Percentiles rank a stretch among this genome's conserved stretches.
These are phyloP conservation scores for Microsporum canis DNA, from an alignment of 2,329 filamentous ascomycete genomes.

Conservation along the genomic window DNA sequence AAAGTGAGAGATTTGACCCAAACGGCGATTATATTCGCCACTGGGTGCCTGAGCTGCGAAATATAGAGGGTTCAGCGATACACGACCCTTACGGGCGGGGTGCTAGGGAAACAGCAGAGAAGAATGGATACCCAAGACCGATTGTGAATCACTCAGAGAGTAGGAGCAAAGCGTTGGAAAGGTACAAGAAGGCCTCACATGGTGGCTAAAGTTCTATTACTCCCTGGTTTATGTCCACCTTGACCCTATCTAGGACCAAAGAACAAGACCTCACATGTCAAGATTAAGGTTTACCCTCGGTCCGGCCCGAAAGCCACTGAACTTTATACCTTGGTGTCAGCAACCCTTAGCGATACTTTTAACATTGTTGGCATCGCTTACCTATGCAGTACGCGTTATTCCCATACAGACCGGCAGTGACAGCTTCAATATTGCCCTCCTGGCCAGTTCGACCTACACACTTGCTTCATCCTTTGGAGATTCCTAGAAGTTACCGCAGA, in stretches of 20 bases:
- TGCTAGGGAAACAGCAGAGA: constrained; percentile 47
- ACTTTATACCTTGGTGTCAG: background rate
- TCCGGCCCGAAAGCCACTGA: background rate
- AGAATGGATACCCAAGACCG: constrained; percentile 59
- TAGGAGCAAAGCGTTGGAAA: constrained; percentile 54
- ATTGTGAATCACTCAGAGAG: constrained; percentile 64
- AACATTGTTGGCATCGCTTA: background rate
- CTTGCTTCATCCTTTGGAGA: background rate
- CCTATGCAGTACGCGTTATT: background rate
- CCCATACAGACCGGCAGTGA: too few species aligned
- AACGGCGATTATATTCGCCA: constrained; percentile 68
- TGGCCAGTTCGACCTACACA: constrained; percentile 37
- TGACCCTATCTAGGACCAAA: too few species aligned
- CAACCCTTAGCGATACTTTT: too few species aligned
- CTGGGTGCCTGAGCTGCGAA: constrained; percentile 67
- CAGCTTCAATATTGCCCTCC: constrained; percentile 44
- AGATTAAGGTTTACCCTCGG: background rate
- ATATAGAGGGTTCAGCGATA: constrained; percentile 54
- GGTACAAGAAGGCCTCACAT: constrained; percentile 39
- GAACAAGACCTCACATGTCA: background rate
- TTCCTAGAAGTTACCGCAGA: background rate
- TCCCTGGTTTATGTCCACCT: too few species aligned
- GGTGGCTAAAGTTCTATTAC: background rate
- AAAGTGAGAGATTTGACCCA: constrained; percentile 76
- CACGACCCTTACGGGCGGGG: constrained; percentile 70